Evolutionary conservation across 805 yeast genomes (phyloP), one percentile per base, ranked within the genome.

Genomic region (Hanseniaspora nectarophila): DNA sequence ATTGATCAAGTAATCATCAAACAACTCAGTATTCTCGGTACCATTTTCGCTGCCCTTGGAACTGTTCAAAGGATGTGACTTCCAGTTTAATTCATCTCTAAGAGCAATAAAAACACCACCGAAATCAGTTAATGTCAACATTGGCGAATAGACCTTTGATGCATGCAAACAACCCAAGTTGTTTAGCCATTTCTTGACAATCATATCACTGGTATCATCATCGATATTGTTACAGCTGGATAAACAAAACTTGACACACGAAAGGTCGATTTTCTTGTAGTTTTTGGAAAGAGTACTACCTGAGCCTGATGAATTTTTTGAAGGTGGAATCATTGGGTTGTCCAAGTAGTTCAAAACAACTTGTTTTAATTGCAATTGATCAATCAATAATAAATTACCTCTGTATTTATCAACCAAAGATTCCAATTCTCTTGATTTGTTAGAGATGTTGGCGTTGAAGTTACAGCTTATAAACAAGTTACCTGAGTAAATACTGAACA

Each of bases 51-150:
- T 16, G 16, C 33, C 39, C n/a, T 31, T 23, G n/a, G 2, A 6
- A 6, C 21, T 33, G 33, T 50, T 43, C 16, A 40, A 52, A 32
- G 43, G 37, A 57, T 37, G 55, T 44, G 42, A 33, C 18, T 24
- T 43, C 52, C 37, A 56, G n/a, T 44, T 45, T 43, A 89, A 69
- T 87, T 95, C 90, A 64, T 92, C 99, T 57, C 95, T 74, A 74
- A 88, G 77, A 0, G 97, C 80, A 6, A 92, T 79, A 12, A 89
- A 88, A 78, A 90, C 85, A 2, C 99, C 99, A 32, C 98, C 98
- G 61, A 88, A 94, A 62, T 92, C 98, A 57, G 85, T 78, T 46
- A 92, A 69, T 0, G 96, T 84, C 42, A 92, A 70, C 71, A 92
- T 76, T 0, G 99, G 99, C 0, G 95, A 81, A 28, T 88, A 82